Conservation (phyloP, 768 basidiomycete genomes). For the Cystofilobasidium capitatum region DNA sequence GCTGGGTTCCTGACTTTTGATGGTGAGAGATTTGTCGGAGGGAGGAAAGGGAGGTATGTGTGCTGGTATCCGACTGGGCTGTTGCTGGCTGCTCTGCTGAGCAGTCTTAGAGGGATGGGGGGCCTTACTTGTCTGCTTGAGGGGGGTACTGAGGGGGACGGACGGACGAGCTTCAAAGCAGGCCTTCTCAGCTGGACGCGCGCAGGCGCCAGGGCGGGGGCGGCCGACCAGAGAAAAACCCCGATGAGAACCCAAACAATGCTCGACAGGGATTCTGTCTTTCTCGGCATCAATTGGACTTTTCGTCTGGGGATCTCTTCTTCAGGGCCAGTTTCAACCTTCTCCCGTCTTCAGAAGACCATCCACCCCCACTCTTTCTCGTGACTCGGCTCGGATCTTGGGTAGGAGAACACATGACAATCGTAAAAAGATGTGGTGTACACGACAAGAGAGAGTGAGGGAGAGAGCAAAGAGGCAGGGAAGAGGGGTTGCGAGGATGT, state of each 20-base stretch:
- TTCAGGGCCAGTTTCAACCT: slow-evolving; percentile 66
- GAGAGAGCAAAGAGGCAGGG: too few species aligned
- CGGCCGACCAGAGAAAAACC: background rate
- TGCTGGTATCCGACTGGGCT: background rate
- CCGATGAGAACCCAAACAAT: background rate
- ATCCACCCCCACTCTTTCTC: background rate
- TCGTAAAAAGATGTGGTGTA: background rate
- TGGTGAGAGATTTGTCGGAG: background rate
- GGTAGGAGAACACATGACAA: too few species aligned
- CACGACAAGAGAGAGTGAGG: background rate
- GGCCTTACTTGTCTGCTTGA: slow-evolving; percentile 5
- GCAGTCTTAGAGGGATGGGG: background rate
- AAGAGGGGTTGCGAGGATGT: too few species aligned
- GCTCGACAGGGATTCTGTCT: too few species aligned
- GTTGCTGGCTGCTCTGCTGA: background rate
- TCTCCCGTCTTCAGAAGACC: slow-evolving; percentile 77
- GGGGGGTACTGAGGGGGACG: slow-evolving; percentile 4
- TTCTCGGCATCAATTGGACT: too few species aligned
- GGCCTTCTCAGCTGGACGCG: background rate
- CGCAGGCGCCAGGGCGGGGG: background rate
- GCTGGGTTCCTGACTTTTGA: background rate
- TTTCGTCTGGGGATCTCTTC: too few species aligned
- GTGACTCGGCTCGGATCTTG: slow-evolving; percentile 17
- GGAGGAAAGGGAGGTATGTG: too few species aligned
- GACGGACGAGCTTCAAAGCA: background rate